These are phyloP conservation scores for Umbelopsis sp. DNA, from an alignment of 192 early-diverging fungal genomes.

Conservation along the genomic window DNA sequence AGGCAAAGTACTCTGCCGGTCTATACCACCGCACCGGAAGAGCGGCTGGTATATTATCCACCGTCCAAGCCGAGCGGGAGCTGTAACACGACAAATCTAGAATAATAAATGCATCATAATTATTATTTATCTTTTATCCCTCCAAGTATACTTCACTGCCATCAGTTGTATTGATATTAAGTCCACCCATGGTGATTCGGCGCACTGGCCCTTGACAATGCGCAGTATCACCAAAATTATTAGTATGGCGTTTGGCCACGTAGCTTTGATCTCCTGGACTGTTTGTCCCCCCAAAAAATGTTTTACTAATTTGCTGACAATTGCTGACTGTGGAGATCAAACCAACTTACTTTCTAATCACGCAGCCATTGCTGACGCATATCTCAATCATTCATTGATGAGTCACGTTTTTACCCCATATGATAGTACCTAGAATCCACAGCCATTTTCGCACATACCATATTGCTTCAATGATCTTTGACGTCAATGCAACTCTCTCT, in stretches of 20 bases:
- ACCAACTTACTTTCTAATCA: not conserved
- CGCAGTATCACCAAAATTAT: not conserved
- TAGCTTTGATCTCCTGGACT: not conserved
- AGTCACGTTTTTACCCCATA: no score
- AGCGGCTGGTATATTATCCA: slow-evolving; percentile 12
- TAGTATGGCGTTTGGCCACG: not conserved
- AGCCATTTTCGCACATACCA: no score
- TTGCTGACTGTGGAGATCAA: not conserved
- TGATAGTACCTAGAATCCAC: no score
- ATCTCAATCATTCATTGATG: no score
- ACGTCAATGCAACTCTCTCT: no score
- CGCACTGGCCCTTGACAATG: not conserved
- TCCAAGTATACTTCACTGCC: no score
- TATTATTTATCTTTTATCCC: no score
- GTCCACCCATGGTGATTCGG: not conserved
- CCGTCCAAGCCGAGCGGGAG: not conserved
- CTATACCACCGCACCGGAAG: not conserved
- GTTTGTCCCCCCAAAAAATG: not conserved
- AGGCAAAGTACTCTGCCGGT: slow-evolving; percentile 12
- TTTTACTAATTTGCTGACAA: not conserved
- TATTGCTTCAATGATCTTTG: no score
- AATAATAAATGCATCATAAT: no score
- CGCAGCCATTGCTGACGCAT: no score
- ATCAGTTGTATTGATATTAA: not conserved
- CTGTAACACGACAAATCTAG: no score